These are phyloP conservation scores for Blastomyces emzantsi DNA, from an alignment of 2,329 filamentous ascomycete species.

Conservation along the genomic window DNA sequence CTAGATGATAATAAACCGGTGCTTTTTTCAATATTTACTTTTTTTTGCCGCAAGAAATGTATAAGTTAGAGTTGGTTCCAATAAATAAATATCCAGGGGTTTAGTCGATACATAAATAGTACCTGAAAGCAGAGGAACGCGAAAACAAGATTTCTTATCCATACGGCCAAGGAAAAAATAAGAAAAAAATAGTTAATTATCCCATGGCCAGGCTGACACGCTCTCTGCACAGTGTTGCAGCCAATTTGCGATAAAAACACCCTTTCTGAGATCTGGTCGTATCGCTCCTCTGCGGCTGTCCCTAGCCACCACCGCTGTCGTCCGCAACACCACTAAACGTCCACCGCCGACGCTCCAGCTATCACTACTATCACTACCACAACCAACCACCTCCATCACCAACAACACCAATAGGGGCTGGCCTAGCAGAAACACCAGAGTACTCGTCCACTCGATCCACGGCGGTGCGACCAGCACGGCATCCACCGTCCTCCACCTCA, in stretches of 20 bases:
- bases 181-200: background rate
- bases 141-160: background rate
- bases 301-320: background rate
- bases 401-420: constrained; percentile 9
- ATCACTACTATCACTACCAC: background rate
- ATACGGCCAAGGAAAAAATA: background rate
- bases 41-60: no score
- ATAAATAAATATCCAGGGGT: background rate
- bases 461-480: background rate
- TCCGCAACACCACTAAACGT: constrained; percentile 8
- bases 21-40: no score
- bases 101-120: background rate
- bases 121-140: background rate
- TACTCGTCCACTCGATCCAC: constrained; percentile 3
- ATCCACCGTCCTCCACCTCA: background rate
- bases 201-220: background rate
- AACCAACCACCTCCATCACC: background rate
- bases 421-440: constrained; percentile 13
- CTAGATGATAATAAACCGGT: no score
- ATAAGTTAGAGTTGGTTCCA: no score
- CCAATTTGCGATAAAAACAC: background rate
- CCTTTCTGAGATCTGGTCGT: background rate
- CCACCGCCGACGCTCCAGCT: constrained; percentile 2
- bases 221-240: background rate
- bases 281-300: background rate